Percentiles rank a stretch among this genome's conserved stretches.
Conservation (phyloP, 2,329 filamentous ascomycete genomes). For the Ophiocordyceps robertsii region DNA sequence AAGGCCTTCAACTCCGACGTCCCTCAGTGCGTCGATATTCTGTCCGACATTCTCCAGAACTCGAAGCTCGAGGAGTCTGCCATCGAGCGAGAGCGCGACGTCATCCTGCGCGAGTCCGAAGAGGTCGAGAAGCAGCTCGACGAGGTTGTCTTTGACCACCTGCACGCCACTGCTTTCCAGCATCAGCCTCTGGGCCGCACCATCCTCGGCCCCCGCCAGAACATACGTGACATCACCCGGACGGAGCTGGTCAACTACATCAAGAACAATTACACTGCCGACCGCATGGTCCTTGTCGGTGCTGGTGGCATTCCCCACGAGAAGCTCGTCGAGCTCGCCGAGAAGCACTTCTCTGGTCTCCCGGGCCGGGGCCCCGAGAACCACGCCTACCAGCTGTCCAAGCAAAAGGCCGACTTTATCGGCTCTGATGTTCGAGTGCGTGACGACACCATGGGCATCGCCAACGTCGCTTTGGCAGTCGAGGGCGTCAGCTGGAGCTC, state of each 20-base stretch:
- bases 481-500: slow-evolving; percentile 99
- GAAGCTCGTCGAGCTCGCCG: slow-evolving; percentile 86
- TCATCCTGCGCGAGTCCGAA: slow-evolving; percentile 96
- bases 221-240: slow-evolving; percentile 91
- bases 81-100: slow-evolving; percentile 95
- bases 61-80: slow-evolving; percentile 89
- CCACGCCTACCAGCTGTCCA: slow-evolving; percentile 62
- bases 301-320: slow-evolving; percentile 89
- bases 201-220: slow-evolving; percentile 93
- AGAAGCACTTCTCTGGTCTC: slow-evolving; percentile 83
- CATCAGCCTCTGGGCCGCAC: slow-evolving; percentile 91
- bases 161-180: slow-evolving; percentile 97
- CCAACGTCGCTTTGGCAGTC: slow-evolving; percentile 95
- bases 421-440: slow-evolving; percentile 92
- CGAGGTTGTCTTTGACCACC: slow-evolving; percentile 98
- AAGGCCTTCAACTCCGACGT: slow-evolving; percentile 98
- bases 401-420: slow-evolving; percentile 86
- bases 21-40: slow-evolving; percentile 91
- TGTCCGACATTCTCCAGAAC: slow-evolving; percentile 98
- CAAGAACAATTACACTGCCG: slow-evolving; percentile 98
- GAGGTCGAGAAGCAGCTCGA: slow-evolving; percentile 99
- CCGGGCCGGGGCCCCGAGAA: slow-evolving; percentile 63
- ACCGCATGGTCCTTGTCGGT: slow-evolving; percentile 97
- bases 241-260: slow-evolving; percentile 91
- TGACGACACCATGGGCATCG: slow-evolving; percentile 90